Conservation (phyloP, 495 filamentous ascomycete genomes). For the Penicillium canescens region DNA sequence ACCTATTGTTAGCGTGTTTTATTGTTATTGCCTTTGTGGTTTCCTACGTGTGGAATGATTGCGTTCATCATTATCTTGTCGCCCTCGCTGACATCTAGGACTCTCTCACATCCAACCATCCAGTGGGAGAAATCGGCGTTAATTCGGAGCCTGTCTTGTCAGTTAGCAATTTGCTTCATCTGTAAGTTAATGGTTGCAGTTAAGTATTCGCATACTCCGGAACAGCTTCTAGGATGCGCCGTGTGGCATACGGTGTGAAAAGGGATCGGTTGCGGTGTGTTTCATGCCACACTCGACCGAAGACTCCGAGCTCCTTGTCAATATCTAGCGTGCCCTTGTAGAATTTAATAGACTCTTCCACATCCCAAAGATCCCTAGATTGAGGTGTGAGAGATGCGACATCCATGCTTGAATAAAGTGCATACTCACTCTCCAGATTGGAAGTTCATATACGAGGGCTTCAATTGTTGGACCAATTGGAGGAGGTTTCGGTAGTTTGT, state of each 20-base stretch:
- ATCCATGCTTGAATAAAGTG: neutral
- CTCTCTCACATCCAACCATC: conserved; percentile 25
- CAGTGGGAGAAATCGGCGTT: conserved; percentile 33
- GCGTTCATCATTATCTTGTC: conserved; percentile 20
- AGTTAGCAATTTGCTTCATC: neutral
- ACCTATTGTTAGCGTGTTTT: neutral
- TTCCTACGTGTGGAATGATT: conserved; percentile 27
- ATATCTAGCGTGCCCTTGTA: conserved; percentile 20
- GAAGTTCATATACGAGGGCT: conserved; percentile 21
- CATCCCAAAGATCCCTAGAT: conserved; percentile 24
- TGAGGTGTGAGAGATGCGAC: neutral
- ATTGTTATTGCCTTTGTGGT: neutral
- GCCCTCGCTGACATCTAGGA: conserved; percentile 24
- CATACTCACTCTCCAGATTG: conserved; percentile 25
- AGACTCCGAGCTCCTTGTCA: conserved; percentile 23
- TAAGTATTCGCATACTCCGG: conserved; percentile 16
- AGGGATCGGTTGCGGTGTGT: conserved; percentile 30
- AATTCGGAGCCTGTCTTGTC: conserved; percentile 13
- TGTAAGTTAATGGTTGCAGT: neutral
- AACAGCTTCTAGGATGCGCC: conserved; percentile 18
- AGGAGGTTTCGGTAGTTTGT: conserved; percentile 20
- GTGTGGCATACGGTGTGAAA: conserved; percentile 24
- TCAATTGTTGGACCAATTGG: conserved; percentile 10
- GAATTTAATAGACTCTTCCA: conserved; percentile 29
- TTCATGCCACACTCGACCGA: conserved; percentile 27